These are phyloP conservation scores for Guyanaporus albipodus DNA, from an alignment of 768 basidiomycete genomes.

Conservation along the genomic window DNA sequence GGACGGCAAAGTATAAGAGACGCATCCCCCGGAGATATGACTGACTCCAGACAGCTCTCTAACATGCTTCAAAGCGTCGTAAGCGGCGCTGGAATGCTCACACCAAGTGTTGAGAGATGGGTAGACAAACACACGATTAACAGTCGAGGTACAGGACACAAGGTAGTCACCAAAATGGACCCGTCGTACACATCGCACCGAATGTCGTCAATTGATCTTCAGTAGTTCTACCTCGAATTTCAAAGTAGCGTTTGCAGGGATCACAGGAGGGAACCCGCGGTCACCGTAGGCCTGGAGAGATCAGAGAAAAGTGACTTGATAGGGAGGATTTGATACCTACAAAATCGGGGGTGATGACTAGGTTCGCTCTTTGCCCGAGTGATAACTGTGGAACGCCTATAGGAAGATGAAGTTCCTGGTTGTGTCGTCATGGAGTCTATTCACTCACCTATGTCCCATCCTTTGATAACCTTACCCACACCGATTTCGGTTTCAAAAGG, in stretches of 20 bases:
- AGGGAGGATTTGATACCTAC: slow-evolving; percentile 43
- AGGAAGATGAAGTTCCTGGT: not conserved
- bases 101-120: not conserved
- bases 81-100: not conserved
- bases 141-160: slow-evolving; percentile 26
- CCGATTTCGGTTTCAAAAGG: slow-evolving; percentile 75
- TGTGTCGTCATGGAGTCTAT: not conserved
- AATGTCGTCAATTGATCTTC: slow-evolving; percentile 49
- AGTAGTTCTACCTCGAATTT: slow-evolving; percentile 83
- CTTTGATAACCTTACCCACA: slow-evolving; percentile 77
- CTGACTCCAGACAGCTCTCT: not conserved
- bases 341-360: slow-evolving; percentile 72
- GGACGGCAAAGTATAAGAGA: no score
- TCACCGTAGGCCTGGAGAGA: slow-evolving; percentile 59
- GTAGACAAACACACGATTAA: slow-evolving; percentile 18
- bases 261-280: slow-evolving; percentile 74
- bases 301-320: slow-evolving; percentile 1
- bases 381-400: slow-evolving; percentile 76
- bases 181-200: slow-evolving; percentile 19
- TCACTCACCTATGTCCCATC: slow-evolving; percentile 82
- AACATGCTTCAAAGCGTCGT: no score
- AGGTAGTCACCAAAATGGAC: slow-evolving; percentile 15
- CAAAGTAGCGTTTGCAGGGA: slow-evolving; percentile 72
- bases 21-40: not conserved
- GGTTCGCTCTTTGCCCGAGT: slow-evolving; percentile 64